Conservation (phyloP, 2,329 filamentous ascomycete genomes). For the Epichloe aotearoae region DNA sequence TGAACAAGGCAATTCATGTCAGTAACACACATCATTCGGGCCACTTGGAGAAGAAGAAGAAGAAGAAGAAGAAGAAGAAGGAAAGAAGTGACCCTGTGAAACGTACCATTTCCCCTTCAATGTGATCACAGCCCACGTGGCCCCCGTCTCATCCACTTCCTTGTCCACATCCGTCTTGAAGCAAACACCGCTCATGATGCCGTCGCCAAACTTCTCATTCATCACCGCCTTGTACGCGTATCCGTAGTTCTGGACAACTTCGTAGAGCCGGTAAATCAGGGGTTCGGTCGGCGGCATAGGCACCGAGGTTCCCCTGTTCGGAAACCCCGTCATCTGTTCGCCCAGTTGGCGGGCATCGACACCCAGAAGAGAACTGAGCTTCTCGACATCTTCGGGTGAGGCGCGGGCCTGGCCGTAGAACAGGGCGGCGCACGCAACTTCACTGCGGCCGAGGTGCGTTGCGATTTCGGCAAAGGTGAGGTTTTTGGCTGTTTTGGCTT, state of each 20-base stretch:
- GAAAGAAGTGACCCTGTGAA: not conserved
- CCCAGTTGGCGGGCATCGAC: slow-evolving; percentile 44
- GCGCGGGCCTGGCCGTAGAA: slow-evolving; percentile 83
- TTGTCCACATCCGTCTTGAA: slow-evolving; percentile 89
- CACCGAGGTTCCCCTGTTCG: slow-evolving; percentile 59
- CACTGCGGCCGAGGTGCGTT: slow-evolving; percentile 57
- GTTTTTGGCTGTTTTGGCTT: slow-evolving; percentile 62
- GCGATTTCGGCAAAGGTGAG: slow-evolving; percentile 73
- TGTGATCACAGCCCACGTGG: slow-evolving; percentile 74
- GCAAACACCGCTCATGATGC: slow-evolving; percentile 92
- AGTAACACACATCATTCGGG: not conserved
- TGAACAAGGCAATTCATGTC: not conserved
- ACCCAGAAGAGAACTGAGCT: slow-evolving; percentile 51
- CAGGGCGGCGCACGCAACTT: slow-evolving; percentile 74
- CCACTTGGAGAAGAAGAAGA: too few species aligned
- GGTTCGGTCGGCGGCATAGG: slow-evolving; percentile 26
- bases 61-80: too few species aligned
- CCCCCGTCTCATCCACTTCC: slow-evolving; percentile 74
- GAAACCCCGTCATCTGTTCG: slow-evolving; percentile 56
- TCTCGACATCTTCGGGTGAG: slow-evolving; percentile 51
- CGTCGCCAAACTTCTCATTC: slow-evolving; percentile 90
- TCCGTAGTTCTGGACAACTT: slow-evolving; percentile 94
- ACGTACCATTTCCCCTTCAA: slow-evolving; percentile 70
- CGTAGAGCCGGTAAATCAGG: slow-evolving; percentile 74
- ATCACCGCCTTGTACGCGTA: slow-evolving; percentile 91